Conservation (phyloP, 1,284 basidiomycete species). For the Laetiporus sulphureus region DNA sequence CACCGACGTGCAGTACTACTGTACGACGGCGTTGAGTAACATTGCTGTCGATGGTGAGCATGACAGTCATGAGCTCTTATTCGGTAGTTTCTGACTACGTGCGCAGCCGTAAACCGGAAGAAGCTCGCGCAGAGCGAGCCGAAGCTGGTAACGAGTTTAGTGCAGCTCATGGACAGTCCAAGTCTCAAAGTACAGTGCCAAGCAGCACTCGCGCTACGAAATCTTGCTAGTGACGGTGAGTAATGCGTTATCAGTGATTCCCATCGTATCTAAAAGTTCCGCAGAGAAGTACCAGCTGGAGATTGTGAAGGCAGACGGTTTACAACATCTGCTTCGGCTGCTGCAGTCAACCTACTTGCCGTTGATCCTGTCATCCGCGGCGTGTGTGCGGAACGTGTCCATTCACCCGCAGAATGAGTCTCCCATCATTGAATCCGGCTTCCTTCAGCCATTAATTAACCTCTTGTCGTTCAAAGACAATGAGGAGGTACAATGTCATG, state of each 20-base stretch:
- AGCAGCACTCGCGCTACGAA: constrained; percentile 92
- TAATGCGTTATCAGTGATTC: constrained; percentile 16
- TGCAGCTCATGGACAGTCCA: constrained; percentile 94
- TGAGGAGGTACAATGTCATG: constrained; percentile 99
- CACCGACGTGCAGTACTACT: constrained; percentile 99
- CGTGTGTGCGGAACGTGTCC: constrained; percentile 98
- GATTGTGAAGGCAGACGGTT: constrained; percentile 94
- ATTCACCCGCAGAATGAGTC: constrained; percentile 99
- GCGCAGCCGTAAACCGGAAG: constrained; percentile 79
- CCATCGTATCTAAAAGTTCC: constrained; percentile 3
- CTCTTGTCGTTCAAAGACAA: constrained; percentile 98
- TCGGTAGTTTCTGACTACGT: background rate
- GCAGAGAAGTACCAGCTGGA: constrained; percentile 98
- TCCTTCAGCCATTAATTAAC: constrained; percentile 94
- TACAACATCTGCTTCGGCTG: constrained; percentile 89
- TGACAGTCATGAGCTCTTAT: background rate
- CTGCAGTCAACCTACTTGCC: constrained; percentile 97
- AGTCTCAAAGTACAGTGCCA: constrained; percentile 99
- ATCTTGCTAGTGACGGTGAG: constrained; percentile 92
- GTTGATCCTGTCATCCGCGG: constrained; percentile 97
- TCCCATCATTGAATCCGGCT: constrained; percentile 98
- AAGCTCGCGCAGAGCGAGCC: constrained; percentile 94
- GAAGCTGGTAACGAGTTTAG: constrained; percentile 91
- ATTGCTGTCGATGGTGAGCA: constrained; percentile 89
- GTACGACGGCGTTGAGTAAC: constrained; percentile 97